Conservation (phyloP, 345 rosid species). For the Mallotus nudiflorus region DNA sequence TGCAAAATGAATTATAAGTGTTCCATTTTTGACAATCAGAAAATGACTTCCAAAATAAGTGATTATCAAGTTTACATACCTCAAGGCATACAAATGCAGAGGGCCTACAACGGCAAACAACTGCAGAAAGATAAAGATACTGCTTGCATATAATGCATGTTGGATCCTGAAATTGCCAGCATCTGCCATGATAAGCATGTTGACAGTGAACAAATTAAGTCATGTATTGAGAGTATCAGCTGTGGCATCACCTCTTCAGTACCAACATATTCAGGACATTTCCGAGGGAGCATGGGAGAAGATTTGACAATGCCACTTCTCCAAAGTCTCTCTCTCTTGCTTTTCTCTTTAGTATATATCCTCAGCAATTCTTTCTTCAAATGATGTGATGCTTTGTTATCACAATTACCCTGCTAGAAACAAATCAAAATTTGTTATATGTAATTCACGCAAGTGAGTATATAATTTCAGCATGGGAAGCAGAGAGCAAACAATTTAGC, state of each 20-base stretch:
- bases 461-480: neutral
- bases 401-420: constrained; percentile 44
- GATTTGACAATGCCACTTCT: constrained; percentile 74
- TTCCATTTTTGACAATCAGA: neutral
- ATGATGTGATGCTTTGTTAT: constrained; percentile 54
- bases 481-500: neutral
- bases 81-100: constrained; percentile 81
- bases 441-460: neutral
- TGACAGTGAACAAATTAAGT: neutral
- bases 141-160: constrained; percentile 89
- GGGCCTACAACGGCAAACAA: constrained; percentile 76
- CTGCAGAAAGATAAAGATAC: constrained; percentile 84
- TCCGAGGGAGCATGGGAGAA: constrained; percentile 65
- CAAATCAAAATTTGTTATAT: constrained; percentile 11
- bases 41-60: neutral
- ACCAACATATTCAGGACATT: constrained; percentile 76
- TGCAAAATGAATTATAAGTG: neutral
- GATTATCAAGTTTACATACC: constrained; percentile 46
- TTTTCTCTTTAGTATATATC: constrained; percentile 65
- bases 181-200: constrained; percentile 15
- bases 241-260: constrained; percentile 71
- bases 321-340: constrained; percentile 84
- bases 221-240: neutral
- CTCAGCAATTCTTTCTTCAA: constrained; percentile 75
- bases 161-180: constrained; percentile 63